Percentiles rank a stretch among this genome's conserved stretches.
phyloP scores from a whole-genome alignment of 2,329 filamentous ascomycete genomes.

The Sarocladium oryzae region DNA sequence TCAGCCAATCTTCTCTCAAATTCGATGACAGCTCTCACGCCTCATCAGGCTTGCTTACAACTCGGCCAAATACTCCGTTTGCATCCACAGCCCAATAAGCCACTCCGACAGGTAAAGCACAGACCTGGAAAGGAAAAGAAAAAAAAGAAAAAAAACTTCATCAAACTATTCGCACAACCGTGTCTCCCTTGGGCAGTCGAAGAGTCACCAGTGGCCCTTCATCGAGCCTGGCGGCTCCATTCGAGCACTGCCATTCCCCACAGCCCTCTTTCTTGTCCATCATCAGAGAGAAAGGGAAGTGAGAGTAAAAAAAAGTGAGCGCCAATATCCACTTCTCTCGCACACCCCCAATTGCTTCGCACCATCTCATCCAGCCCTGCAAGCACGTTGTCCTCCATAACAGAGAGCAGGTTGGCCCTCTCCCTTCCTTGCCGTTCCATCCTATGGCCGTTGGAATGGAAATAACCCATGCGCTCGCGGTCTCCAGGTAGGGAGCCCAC shows the following conservation, averaged over 20 bases:
- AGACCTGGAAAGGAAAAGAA: background rate
- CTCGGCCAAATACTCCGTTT: background rate
- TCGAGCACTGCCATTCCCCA: background rate
- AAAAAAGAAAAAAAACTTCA: background rate
- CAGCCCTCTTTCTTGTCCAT: background rate
- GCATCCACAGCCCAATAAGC: slow-evolving; percentile 7
- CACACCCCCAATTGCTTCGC: background rate
- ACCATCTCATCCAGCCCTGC: slow-evolving; percentile 9
- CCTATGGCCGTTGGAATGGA: background rate
- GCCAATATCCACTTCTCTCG: background rate
- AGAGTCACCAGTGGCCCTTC: slow-evolving; percentile 7
- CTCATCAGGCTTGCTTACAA: too few species aligned
- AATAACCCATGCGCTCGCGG: background rate
- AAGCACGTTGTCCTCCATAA: slow-evolving; percentile 6
- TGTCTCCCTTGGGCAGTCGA: slow-evolving; percentile 1
- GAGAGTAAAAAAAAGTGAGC: background rate
- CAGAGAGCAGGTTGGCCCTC: too few species aligned
- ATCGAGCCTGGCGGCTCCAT: background rate
- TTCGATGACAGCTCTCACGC: too few species aligned
- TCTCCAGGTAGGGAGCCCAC: background rate
- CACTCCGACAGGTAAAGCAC: background rate
- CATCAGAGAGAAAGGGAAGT: too few species aligned
- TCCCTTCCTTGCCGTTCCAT: background rate
- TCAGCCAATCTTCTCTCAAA: too few species aligned
- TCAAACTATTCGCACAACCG: background rate